Evolutionary conservation across 2,329 filamentous ascomycete species (phyloP).

Genomic region (Sclerotinia borealis): DNA sequence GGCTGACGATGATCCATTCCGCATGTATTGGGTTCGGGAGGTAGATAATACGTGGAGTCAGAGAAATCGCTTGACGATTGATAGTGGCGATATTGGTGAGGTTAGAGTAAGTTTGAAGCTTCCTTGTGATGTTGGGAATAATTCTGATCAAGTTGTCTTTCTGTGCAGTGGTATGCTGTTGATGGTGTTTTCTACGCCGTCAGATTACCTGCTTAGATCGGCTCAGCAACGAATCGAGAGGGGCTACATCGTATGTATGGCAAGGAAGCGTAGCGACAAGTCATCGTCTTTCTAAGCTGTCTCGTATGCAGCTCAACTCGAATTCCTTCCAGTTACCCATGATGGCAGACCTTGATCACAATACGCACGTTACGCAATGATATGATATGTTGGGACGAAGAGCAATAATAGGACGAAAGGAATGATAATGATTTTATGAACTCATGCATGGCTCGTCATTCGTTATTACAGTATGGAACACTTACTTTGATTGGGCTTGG

Average conservation of each 20-base stretch:
- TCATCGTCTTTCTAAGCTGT: neutral
- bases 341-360: neutral
- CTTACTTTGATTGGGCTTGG: neutral
- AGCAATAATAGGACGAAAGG: neutral
- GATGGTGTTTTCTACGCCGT: slow-evolving; percentile 57
- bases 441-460: neutral
- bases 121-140: neutral
- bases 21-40: slow-evolving; percentile 57
- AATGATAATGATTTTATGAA: neutral
- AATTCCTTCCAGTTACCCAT: neutral
- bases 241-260: too few species aligned
- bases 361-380: neutral
- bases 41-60: slow-evolving; percentile 54
- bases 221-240: neutral
- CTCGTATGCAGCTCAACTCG: neutral
- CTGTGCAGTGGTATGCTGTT: slow-evolving; percentile 50
- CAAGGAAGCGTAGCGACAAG: neutral
- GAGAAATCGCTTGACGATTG: slow-evolving; percentile 54
- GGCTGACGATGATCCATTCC: slow-evolving; percentile 51
- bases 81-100: slow-evolving; percentile 45
- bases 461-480: neutral
- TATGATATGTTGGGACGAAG: neutral
- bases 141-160: neutral
- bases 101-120: slow-evolving; percentile 33
- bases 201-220: slow-evolving; percentile 37